These are phyloP conservation scores for Globisporangium spiculum DNA, from an alignment of 352 stramenopile species.

Conservation along the genomic window DNA sequence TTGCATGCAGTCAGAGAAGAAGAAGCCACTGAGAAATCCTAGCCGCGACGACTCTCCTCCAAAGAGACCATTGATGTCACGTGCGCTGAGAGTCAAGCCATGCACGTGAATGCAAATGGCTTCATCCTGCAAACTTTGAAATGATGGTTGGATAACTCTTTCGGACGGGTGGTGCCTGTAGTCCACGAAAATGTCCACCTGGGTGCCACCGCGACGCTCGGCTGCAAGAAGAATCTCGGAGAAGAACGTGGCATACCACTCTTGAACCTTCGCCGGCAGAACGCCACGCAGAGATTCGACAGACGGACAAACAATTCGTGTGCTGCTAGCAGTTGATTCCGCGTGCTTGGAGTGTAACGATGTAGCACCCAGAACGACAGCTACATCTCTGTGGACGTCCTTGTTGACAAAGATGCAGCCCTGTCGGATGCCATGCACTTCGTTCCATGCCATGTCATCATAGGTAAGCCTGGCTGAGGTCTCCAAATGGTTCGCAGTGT, in stretches of 20 bases:
- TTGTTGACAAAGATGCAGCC: conserved; percentile 53
- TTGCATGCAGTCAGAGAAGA: conserved; percentile 73
- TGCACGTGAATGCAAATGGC: conserved; percentile 74
- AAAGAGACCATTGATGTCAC: conserved; percentile 56
- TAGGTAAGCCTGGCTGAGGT: conserved; percentile 39
- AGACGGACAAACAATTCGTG: conserved; percentile 42
- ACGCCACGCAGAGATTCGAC: conserved; percentile 34
- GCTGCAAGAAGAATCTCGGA: conserved; percentile 57
- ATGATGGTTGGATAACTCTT: conserved; percentile 66
- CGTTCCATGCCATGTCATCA: conserved; percentile 81
- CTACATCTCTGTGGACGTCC: conserved; percentile 40
- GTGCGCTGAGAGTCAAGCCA: conserved; percentile 40
- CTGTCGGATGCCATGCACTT: conserved; percentile 49
- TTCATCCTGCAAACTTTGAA: conserved; percentile 69
- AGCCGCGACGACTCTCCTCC: conserved; percentile 44
- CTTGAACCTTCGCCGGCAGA: conserved; percentile 25
- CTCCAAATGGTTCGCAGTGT: conserved; percentile 31
- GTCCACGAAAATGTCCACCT: conserved; percentile 73
- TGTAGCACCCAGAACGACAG: conserved; percentile 44
- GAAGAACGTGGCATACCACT: conserved; percentile 50
- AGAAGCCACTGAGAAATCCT: conserved; percentile 59
- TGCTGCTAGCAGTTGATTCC: conserved; percentile 55
- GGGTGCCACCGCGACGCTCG: conserved; percentile 45
- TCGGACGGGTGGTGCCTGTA: conserved; percentile 57
- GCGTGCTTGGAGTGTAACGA: conserved; percentile 67